These are phyloP conservation scores for Eucalyptus camaldulensis DNA, from an alignment of 345 rosid species.

Conservation along the genomic window DNA sequence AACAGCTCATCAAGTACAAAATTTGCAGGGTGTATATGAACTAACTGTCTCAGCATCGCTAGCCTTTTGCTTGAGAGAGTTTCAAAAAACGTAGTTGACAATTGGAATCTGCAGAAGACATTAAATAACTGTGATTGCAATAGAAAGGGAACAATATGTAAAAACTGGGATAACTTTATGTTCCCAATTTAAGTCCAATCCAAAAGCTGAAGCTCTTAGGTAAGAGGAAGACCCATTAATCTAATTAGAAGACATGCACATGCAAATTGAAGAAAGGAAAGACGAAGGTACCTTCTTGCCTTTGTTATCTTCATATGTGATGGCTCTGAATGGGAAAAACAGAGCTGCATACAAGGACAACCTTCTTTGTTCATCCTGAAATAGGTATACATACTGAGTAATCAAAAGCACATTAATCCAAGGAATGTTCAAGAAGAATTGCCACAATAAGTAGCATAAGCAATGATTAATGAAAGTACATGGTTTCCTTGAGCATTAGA, in stretches of 20 bases:
- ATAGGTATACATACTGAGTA: not conserved
- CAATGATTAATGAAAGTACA: not conserved
- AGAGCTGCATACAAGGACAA: conserved; percentile 69
- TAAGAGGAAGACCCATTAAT: not conserved
- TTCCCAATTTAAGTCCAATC: not conserved
- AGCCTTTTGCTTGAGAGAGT: conserved; percentile 71
- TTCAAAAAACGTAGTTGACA: conserved; percentile 59
- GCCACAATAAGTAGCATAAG: not conserved
- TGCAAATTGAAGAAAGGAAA: not conserved
- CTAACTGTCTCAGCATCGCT: conserved; percentile 77
- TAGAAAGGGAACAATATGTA: not conserved
- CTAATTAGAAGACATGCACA: not conserved
- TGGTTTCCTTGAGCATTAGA: not conserved
- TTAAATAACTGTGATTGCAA: not conserved
- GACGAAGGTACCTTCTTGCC: conserved; percentile 41
- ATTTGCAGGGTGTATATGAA: not conserved
- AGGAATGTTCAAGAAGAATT: not conserved
- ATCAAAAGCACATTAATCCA: not conserved
- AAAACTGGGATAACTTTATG: not conserved
- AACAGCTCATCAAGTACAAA: not conserved
- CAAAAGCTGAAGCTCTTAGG: not conserved
- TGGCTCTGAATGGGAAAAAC: conserved; percentile 61
- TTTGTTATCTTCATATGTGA: conserved; percentile 43
- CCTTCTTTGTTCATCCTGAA: conserved; percentile 73
- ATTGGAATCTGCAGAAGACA: conserved; percentile 40